Evolutionary conservation across 2,329 filamentous ascomycete genomes (phyloP).

Genomic region (Keithomyces neogunnii): DNA sequence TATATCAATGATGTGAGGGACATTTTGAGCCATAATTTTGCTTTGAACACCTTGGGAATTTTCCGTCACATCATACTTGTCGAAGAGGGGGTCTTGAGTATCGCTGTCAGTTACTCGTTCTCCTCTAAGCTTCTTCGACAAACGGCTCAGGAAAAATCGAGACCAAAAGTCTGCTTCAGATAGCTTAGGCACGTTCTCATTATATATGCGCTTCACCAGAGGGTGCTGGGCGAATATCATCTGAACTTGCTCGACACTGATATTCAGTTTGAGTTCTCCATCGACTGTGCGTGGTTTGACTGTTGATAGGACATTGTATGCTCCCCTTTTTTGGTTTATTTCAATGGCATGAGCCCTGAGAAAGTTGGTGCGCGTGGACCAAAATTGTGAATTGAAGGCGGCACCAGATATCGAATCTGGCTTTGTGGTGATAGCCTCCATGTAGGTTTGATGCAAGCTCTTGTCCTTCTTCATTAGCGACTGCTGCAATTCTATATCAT

Average conservation of each 20-base stretch:
- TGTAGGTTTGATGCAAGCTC: constrained; percentile 72
- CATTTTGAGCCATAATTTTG: constrained; percentile 51
- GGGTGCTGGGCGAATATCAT: constrained; percentile 92
- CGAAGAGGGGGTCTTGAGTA: constrained; percentile 68
- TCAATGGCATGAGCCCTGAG: constrained; percentile 88
- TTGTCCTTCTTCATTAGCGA: constrained; percentile 77
- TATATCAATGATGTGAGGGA: constrained; percentile 86
- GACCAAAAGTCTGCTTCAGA: constrained; percentile 83
- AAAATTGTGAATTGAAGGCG: constrained; percentile 88
- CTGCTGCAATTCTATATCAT: constrained; percentile 75
- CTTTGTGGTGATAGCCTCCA: constrained; percentile 74
- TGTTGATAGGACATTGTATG: constrained; percentile 88
- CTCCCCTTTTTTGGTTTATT: constrained; percentile 72
- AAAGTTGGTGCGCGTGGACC: constrained; percentile 79
- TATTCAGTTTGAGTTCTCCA: constrained; percentile 63
- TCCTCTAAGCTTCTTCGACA: constrained; percentile 87
- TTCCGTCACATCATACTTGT: constrained; percentile 73
- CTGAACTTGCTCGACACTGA: constrained; percentile 86
- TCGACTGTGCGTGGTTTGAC: constrained; percentile 58
- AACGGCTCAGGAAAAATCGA: constrained; percentile 81
- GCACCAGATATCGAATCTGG: constrained; percentile 72
- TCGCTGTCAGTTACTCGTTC: constrained; percentile 77
- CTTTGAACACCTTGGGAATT: constrained; percentile 47
- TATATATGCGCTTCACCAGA: constrained; percentile 80
- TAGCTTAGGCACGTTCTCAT: constrained; percentile 81